phyloP scores from a whole-genome alignment of 208 protist species.

The Angomonas deanei region DNA sequence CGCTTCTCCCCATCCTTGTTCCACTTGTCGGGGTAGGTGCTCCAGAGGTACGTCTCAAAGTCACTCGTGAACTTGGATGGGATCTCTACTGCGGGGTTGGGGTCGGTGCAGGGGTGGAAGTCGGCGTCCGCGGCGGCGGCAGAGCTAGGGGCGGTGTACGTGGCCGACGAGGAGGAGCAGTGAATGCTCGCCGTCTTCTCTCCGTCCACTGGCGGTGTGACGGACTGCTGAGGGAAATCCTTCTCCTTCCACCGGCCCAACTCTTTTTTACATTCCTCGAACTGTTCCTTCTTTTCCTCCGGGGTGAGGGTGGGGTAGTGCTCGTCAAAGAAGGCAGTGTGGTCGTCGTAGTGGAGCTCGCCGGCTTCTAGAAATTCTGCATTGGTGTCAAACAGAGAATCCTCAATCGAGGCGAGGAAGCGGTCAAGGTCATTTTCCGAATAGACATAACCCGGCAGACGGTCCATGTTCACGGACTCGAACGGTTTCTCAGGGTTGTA shows the following conservation, averaged over 20 bases:
- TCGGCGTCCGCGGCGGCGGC: not conserved
- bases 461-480: too few species aligned
- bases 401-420: conserved; percentile 42
- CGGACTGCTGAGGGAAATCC: too few species aligned
- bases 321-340: conserved; percentile 3
- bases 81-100: not conserved
- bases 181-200: too few species aligned
- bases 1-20: not conserved
- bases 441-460: conserved; percentile 42
- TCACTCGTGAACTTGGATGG: not conserved
- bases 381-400: conserved; percentile 41
- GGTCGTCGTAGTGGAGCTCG: conserved; percentile 4
- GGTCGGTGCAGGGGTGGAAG: not conserved
- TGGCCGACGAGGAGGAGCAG: too few species aligned
- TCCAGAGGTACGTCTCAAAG: not conserved
- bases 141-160: not conserved
- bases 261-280: too few species aligned
- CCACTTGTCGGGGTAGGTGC: not conserved
- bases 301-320: not conserved
- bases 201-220: too few species aligned
- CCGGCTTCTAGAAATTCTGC: conserved; percentile 37
- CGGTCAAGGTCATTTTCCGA: conserved; percentile 42
- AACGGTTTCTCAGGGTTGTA: conserved; percentile 25
- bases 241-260: too few species aligned
- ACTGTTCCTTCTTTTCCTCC: not conserved